A percentile compares a stretch with the other conserved stretches of the same genome.
phyloP scores from a whole-genome alignment of 2,329 filamentous ascomycete genomes.

The Hyphodiscus sp. region DNA sequence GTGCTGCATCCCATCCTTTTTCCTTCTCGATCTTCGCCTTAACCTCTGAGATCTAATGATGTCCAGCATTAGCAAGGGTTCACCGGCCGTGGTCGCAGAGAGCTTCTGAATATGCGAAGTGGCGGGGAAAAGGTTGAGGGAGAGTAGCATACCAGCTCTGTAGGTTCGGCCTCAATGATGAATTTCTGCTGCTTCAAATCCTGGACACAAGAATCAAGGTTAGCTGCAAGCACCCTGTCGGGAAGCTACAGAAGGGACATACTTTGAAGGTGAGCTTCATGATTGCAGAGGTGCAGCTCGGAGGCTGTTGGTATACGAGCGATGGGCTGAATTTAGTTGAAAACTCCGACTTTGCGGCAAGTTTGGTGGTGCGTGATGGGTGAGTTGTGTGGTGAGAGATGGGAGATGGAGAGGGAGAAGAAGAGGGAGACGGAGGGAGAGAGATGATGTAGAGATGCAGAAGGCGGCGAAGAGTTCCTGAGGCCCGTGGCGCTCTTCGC shows the following conservation, averaged over 20 bases:
- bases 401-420: too few species aligned
- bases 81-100: not conserved
- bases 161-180: conserved; percentile 86
- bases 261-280: not conserved
- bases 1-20: conserved; percentile 88
- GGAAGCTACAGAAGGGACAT: conserved; percentile 10
- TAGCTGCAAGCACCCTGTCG: conserved; percentile 22
- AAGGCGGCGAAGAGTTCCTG: too few species aligned
- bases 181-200: conserved; percentile 99
- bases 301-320: not conserved
- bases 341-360: not conserved
- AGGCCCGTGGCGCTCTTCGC: too few species aligned
- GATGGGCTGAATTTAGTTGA: not conserved
- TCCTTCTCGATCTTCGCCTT: conserved; percentile 89
- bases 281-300: not conserved
- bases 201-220: conserved; percentile 40
- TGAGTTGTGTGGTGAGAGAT: not conserved
- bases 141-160: conserved; percentile 68
- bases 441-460: too few species aligned
- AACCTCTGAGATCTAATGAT: conserved; percentile 68
- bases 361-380: not conserved
- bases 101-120: not conserved
- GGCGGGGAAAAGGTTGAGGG: not conserved
- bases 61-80: conserved; percentile 6
- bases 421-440: too few species aligned